A percentile compares a stretch with the other conserved stretches of the same genome.
These are phyloP conservation scores for Collybia sp. DNA, from an alignment of 768 basidiomycete genomes.

Conservation along the genomic window DNA sequence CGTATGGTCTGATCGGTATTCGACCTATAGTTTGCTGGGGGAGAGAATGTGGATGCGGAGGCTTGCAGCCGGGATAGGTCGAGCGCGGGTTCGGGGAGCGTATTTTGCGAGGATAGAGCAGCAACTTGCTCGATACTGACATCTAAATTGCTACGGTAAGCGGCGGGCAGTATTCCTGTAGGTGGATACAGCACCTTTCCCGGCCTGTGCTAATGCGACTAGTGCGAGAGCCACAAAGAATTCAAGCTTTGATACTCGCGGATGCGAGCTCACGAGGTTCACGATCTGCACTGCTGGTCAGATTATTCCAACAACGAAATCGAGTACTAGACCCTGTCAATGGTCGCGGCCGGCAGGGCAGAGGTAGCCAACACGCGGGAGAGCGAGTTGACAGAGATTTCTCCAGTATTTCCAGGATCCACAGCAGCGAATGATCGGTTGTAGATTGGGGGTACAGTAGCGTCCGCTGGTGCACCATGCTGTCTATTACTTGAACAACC, in stretches of 20 bases:
- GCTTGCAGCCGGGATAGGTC: constrained; percentile 56
- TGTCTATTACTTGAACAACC: too few relatives aligned
- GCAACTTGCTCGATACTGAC: constrained; percentile 80
- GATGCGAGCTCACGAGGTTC: constrained; percentile 77
- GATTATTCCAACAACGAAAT: neutral
- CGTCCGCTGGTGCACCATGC: constrained; percentile 51
- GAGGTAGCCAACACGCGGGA: constrained; percentile 79
- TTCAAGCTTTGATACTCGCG: constrained; percentile 81
- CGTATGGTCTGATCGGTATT: constrained; percentile 32
- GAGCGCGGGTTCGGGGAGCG: constrained; percentile 69
- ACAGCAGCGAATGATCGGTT: constrained; percentile 67
- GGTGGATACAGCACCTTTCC: constrained; percentile 49
- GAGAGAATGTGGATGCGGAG: constrained; percentile 45
- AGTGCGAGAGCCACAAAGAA: constrained; percentile 90
- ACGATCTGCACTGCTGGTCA: constrained; percentile 60
- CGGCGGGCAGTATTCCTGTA: neutral
- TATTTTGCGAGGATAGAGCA: constrained; percentile 70
- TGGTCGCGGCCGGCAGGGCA: constrained; percentile 70
- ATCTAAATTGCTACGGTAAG: constrained; percentile 36
- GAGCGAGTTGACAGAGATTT: constrained; percentile 78
- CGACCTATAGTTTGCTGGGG: constrained; percentile 38
- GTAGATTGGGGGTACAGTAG: constrained; percentile 77
- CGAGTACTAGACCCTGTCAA: constrained; percentile 61
- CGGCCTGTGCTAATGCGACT: constrained; percentile 80
- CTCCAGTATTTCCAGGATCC: constrained; percentile 66